A percentile compares a stretch with the other conserved stretches of the same genome.
Evolutionary conservation across 768 basidiomycete genomes (phyloP).

Genomic region (Rhodotorula graminis): DNA sequence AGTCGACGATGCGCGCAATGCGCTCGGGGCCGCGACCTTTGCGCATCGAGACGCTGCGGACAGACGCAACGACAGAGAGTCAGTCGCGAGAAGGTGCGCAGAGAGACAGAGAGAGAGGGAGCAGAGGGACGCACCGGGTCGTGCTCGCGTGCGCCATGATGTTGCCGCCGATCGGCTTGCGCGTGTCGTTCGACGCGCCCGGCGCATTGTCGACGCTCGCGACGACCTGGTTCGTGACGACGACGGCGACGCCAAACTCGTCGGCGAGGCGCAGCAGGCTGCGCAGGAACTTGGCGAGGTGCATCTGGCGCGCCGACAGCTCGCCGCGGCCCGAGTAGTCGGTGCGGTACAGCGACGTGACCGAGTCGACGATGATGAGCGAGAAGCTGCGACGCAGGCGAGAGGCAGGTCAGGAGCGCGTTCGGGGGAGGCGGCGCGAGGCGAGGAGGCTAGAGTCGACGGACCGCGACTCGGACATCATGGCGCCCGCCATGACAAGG

Average conservation of each 20-base stretch:
- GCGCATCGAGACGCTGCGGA: slow-evolving; percentile 63
- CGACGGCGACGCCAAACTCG: slow-evolving; percentile 98
- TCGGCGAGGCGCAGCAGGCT: slow-evolving; percentile 90
- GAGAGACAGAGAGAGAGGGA: too few relatives aligned
- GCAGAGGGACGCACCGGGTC: slow-evolving; percentile 55
- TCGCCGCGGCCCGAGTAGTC: slow-evolving; percentile 95
- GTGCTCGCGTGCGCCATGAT: slow-evolving; percentile 99
- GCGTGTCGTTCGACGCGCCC: slow-evolving; percentile 85
- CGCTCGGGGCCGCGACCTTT: slow-evolving; percentile 88
- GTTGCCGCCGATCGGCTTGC: slow-evolving; percentile 98
- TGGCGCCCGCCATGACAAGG: slow-evolving; percentile 85
- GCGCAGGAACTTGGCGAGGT: slow-evolving; percentile 90
- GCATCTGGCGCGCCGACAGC: slow-evolving; percentile 87
- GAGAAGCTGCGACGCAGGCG: slow-evolving; percentile 64
- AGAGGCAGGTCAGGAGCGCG: neutral
- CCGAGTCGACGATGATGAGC: slow-evolving; percentile 91
- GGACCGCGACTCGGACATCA: slow-evolving; percentile 97
- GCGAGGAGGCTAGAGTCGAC: neutral
- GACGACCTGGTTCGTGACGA: slow-evolving; percentile 97
- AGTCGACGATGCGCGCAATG: slow-evolving; percentile 95
- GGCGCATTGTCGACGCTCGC: slow-evolving; percentile 87
- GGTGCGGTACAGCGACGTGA: slow-evolving; percentile 88
- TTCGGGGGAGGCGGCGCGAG: too few relatives aligned
- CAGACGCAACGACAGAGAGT: slow-evolving; percentile 47
- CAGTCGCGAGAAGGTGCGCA: too few relatives aligned